Evolutionary conservation across 176 grass and related monocot species (phyloP), one percentile per base, ranked within the genome.

Genomic region (Oryza meyeriana): DNA sequence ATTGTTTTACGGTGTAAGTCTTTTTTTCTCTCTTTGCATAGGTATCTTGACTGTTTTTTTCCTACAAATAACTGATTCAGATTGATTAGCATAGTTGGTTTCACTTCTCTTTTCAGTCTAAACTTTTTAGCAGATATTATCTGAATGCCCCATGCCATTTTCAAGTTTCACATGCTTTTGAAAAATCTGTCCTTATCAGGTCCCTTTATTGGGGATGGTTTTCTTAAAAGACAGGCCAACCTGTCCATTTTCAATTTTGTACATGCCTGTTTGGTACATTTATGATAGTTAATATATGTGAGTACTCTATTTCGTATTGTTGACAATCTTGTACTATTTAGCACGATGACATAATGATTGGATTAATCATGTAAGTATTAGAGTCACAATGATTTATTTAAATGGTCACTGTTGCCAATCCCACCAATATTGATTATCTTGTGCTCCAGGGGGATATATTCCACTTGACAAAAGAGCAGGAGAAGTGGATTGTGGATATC

Each of bases 401-500:
- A 38, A 28, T 8, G 1, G 35, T 72, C 41, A 34, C 13, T 35
- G 9, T 38, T 63, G 31, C 38, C 26, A 14, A 1, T 74, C 34
- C 1, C 44, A 38, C 28, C 12, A 30, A 66, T 44, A 58, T 88
- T 30, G 6, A 25, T 35, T 88, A 35, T 74, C 14, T 11, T 47
- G 11, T 58, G 17, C 12, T 79, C 11, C 33, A 89, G 86, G 86
- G 87, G 4, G 74, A 85, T 78, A 86, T 78, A 22, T 94, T 94
- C 77, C 81, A 16, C 76, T 90, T 97, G 83, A 93, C 86, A 66
- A 87, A 79, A 64, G 86, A 85, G 66, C 88, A 91, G 63, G 91
- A 88, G 77, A 86, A 78, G n/a, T 97, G 94, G 89, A 33, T 86
- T 77, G 63, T 92, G 13, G 32, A 88, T 86, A 92, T 91, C 61